phyloP scores from a whole-genome alignment of 306 rosid species.

The Hippophae rhamnoides region DNA sequence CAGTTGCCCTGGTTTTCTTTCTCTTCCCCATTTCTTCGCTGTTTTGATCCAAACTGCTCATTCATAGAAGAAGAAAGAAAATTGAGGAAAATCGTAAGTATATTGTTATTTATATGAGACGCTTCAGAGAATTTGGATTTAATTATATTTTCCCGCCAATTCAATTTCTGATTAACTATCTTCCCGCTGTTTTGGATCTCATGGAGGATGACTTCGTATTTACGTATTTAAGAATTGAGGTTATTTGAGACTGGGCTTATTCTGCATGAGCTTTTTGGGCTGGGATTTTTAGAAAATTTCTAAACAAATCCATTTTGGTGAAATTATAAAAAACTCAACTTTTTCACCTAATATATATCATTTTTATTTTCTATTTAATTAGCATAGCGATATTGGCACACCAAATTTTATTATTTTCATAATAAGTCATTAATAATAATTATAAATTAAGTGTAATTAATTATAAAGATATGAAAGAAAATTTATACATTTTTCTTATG shows the following conservation, averaged over 20 bases:
- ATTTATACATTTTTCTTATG: too few relatives aligned
- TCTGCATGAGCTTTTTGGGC: too few relatives aligned
- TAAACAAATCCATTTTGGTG: too few relatives aligned
- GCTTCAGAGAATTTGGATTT: neutral
- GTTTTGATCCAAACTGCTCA: neutral
- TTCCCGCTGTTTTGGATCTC: neutral
- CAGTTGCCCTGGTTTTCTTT: slow-evolving; percentile 52
- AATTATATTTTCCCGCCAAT: slow-evolving; percentile 21
- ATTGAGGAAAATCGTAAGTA: neutral
- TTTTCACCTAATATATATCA: too few relatives aligned
- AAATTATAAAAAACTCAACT: too few relatives aligned
- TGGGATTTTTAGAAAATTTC: too few relatives aligned
- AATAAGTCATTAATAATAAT: too few relatives aligned
- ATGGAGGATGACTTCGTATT: neutral
- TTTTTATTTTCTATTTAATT: too few relatives aligned
- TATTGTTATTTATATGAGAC: neutral
- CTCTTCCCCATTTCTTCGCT: slow-evolving; percentile 41
- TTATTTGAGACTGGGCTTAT: neutral
- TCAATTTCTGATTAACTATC: slow-evolving; percentile 11
- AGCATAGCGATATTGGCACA: too few relatives aligned
- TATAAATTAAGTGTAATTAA: too few relatives aligned
- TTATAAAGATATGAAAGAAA: too few relatives aligned
- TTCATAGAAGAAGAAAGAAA: neutral
- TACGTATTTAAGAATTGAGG: neutral
- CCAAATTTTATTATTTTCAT: too few relatives aligned